These are phyloP conservation scores for Penicillium hesseltinei DNA, from an alignment of 2,329 filamentous ascomycete genomes.

Conservation along the genomic window DNA sequence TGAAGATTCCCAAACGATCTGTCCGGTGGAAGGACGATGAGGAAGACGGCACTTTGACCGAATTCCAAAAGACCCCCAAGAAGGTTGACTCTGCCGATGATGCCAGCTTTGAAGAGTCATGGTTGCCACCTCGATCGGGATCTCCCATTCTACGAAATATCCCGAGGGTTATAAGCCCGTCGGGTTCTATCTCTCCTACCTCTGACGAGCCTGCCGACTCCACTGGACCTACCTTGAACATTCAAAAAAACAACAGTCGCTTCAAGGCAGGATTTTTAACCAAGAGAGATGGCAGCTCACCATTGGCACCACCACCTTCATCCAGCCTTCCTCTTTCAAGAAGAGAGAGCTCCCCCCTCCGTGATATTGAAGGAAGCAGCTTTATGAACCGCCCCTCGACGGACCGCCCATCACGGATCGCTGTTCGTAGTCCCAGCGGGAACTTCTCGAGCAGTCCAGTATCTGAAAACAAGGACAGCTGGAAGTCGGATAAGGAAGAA, in stretches of 20 bases:
- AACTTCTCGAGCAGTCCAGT: slow-evolving; percentile 35
- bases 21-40: slow-evolving; percentile 94
- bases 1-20: slow-evolving; percentile 69
- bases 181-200: slow-evolving; percentile 55
- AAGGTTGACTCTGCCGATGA: slow-evolving; percentile 61
- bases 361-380: slow-evolving; percentile 52
- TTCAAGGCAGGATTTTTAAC: slow-evolving; percentile 89
- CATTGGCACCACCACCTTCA: slow-evolving; percentile 57
- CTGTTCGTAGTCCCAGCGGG: slow-evolving; percentile 41
- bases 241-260: slow-evolving; percentile 66
- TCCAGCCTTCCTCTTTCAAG: slow-evolving; percentile 62
- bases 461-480: slow-evolving; percentile 52
- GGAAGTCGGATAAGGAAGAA: slow-evolving; percentile 50
- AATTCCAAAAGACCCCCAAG: slow-evolving; percentile 88
- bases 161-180: slow-evolving; percentile 43
- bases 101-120: slow-evolving; percentile 52
- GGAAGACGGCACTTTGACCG: slow-evolving; percentile 78
- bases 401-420: slow-evolving; percentile 40
- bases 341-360: slow-evolving; percentile 55
- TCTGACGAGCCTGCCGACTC: slow-evolving; percentile 42
- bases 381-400: slow-evolving; percentile 49
- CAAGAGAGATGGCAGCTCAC: slow-evolving; percentile 65
- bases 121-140: slow-evolving; percentile 46
- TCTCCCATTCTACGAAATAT: slow-evolving; percentile 50
- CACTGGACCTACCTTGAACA: slow-evolving; percentile 59